These are phyloP conservation scores for Neonectria coccinea DNA, from an alignment of 2,329 filamentous ascomycete genomes.

Conservation along the genomic window DNA sequence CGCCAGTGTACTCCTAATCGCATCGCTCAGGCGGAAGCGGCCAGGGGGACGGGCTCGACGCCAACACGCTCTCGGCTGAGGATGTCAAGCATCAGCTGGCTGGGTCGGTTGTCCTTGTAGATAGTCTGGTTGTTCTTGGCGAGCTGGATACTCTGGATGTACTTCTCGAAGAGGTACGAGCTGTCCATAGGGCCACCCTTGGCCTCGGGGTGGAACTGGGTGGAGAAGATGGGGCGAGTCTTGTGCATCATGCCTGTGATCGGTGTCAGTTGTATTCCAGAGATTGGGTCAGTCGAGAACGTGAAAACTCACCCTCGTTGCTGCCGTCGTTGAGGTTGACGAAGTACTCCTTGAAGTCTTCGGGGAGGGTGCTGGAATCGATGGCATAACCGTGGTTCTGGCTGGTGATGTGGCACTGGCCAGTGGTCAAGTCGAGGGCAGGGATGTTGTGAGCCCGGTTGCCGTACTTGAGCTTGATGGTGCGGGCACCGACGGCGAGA, in stretches of 20 bases:
- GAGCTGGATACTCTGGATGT: constrained; percentile 86
- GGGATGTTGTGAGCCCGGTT: constrained; percentile 99
- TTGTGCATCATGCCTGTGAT: constrained; percentile 82
- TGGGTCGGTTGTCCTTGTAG: constrained; percentile 88
- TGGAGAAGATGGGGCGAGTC: constrained; percentile 95
- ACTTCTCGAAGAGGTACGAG: constrained; percentile 95
- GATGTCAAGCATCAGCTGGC: constrained; percentile 88
- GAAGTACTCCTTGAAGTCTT: constrained; percentile 97
- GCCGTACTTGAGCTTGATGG: constrained; percentile 98
- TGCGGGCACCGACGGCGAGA: constrained; percentile 85
- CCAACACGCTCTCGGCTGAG: constrained; percentile 95
- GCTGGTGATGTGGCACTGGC: constrained; percentile 97
- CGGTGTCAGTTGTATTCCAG: constrained; percentile 16
- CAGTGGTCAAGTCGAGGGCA: constrained; percentile 91
- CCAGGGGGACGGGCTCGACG: constrained; percentile 75
- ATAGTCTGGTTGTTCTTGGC: constrained; percentile 87
- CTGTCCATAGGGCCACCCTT: constrained; percentile 98
- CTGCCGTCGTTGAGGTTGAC: constrained; percentile 97
- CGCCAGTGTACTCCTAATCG: constrained; percentile 22
- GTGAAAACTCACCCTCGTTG: constrained; percentile 78
- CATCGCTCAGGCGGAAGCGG: constrained; percentile 56
- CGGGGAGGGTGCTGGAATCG: constrained; percentile 82
- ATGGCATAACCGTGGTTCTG: constrained; percentile 99
- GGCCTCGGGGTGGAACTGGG: constrained; percentile 98
- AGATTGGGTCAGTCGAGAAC: neutral